Percentiles rank a stretch among this genome's conserved stretches.
Conservation (phyloP, 768 basidiomycete genomes). For the Pisolithus microcarpus region DNA sequence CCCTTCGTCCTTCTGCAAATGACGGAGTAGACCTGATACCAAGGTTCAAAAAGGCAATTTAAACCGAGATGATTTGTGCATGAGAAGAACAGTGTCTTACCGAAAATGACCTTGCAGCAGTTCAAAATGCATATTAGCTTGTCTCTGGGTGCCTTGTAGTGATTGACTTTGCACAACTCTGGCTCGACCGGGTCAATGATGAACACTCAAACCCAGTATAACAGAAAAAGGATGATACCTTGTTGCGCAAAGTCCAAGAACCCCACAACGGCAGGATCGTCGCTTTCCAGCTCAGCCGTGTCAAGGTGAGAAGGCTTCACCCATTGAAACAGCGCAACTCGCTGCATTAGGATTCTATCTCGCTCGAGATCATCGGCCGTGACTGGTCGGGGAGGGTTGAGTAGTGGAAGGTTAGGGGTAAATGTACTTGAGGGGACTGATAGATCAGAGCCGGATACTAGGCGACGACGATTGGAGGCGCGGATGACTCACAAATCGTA, state of each 20-base stretch:
- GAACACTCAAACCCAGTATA: not conserved
- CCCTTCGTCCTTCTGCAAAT: slow-evolving; percentile 75
- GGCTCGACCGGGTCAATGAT: not conserved
- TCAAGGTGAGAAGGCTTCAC: slow-evolving; percentile 85
- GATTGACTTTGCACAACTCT: slow-evolving; percentile 95
- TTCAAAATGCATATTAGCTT: slow-evolving; percentile 97
- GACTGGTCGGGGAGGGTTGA: slow-evolving; percentile 63
- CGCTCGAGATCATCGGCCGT: slow-evolving; percentile 96
- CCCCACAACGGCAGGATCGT: slow-evolving; percentile 43
- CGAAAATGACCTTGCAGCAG: slow-evolving; percentile 98
- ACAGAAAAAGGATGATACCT: slow-evolving; percentile 38
- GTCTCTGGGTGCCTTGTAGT: slow-evolving; percentile 97
- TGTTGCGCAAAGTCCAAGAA: slow-evolving; percentile 87
- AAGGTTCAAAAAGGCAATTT: not conserved
- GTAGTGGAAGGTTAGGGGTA: slow-evolving; percentile 71
- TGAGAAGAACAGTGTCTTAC: slow-evolving; percentile 39
- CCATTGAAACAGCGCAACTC: slow-evolving; percentile 90
- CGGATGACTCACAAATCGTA: slow-evolving; percentile 79
- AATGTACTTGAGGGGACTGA: slow-evolving; percentile 60
- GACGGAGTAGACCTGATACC: slow-evolving; percentile 73
- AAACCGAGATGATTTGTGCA: slow-evolving; percentile 1
- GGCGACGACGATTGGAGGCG: not conserved
- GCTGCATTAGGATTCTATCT: slow-evolving; percentile 83
- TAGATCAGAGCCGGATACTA: slow-evolving; percentile 2
- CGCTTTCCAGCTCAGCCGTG: slow-evolving; percentile 68